Conservation (phyloP, 805 yeast species). For the Wickerhamiella cacticola region DNA sequence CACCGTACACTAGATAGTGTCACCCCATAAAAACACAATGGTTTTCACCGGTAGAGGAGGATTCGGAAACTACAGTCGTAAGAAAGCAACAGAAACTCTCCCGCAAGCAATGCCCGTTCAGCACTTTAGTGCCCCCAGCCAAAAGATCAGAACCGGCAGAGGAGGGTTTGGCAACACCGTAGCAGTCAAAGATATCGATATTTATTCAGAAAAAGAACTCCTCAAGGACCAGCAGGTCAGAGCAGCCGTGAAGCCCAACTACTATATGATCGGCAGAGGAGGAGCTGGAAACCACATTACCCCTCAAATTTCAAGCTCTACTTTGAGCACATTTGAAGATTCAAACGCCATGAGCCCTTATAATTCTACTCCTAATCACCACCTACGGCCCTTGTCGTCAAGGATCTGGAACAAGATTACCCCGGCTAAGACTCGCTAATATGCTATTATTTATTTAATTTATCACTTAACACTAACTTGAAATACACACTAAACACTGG, state of each 20-base stretch:
- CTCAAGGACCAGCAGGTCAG: conserved; percentile 26
- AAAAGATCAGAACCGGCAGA: conserved; percentile 29
- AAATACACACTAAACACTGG: no score
- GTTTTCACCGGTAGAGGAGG: conserved; percentile 28
- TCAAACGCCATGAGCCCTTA: conserved; percentile 8
- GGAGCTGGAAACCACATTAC: conserved; percentile 29
- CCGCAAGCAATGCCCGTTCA: conserved; percentile 28
- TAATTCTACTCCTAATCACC: conserved; percentile 5
- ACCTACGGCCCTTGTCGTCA: conserved; percentile 7
- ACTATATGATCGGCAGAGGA: conserved; percentile 31
- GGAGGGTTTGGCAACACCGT: conserved; percentile 32
- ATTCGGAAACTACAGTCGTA: conserved; percentile 23
- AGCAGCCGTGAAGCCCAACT: conserved; percentile 24
- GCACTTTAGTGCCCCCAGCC: conserved; percentile 27
- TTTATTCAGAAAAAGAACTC: conserved; percentile 27
- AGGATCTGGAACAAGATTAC: conserved; percentile 11
- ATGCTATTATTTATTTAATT: not conserved
- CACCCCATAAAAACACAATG: conserved; percentile 16
- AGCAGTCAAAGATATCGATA: conserved; percentile 24
- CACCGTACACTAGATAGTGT: not conserved
- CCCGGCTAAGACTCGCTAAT: conserved; percentile 12
- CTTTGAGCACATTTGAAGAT: not conserved
- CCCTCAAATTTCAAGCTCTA: not conserved
- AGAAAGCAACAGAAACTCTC: not conserved
- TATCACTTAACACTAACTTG: not conserved